These are phyloP conservation scores for Mycena chlorophos DNA, from an alignment of 768 basidiomycete species.

Conservation along the genomic window DNA sequence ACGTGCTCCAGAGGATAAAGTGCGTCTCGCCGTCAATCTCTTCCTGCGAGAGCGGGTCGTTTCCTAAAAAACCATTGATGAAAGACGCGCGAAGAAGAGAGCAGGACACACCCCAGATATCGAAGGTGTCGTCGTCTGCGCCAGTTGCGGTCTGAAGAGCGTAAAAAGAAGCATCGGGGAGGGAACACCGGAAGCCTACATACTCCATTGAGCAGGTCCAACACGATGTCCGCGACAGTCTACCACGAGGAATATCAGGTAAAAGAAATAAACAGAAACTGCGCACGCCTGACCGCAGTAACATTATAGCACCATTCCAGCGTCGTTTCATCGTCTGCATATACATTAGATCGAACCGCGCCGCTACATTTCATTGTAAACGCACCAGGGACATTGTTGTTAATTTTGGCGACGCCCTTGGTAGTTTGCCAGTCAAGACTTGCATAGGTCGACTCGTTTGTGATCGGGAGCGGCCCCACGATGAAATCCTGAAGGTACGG, in stretches of 20 bases:
- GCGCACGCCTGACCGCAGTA: constrained; percentile 9
- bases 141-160: constrained; percentile 20
- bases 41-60: constrained; percentile 24
- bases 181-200: neutral
- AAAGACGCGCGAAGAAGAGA: neutral
- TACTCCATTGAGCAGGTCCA: constrained; percentile 25
- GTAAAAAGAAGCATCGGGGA: neutral
- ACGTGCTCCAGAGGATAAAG: constrained; percentile 23
- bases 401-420: constrained; percentile 22
- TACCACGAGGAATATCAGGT: constrained; percentile 1
- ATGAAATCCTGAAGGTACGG: constrained; percentile 22
- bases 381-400: constrained; percentile 21
- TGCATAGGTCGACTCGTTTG: constrained; percentile 15
- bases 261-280: neutral
- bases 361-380: neutral
- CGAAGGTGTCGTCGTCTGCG: constrained; percentile 22
- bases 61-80: constrained; percentile 5
- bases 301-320: constrained; percentile 14
- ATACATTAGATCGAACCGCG: neutral
- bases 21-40: constrained; percentile 18
- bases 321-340: constrained; percentile 10
- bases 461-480: constrained; percentile 24
- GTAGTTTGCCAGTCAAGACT: constrained; percentile 25
- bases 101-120: constrained; percentile 20
- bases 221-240: constrained; percentile 25